These are phyloP conservation scores for Tylopilus orsonianus DNA, from an alignment of 1,284 basidiomycete genomes.

Conservation along the genomic window DNA sequence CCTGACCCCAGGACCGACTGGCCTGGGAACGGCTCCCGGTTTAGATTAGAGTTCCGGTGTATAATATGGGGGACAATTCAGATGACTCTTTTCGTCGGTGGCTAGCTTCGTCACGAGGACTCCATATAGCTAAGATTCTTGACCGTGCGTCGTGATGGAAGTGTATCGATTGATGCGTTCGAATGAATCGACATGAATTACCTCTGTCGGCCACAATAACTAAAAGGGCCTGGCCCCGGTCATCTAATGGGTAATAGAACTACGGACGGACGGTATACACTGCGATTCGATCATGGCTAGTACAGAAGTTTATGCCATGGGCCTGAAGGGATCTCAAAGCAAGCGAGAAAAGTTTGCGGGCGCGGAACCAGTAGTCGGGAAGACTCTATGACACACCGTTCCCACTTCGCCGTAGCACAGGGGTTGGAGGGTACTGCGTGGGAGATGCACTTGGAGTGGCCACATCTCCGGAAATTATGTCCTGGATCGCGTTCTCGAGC, in stretches of 20 bases:
- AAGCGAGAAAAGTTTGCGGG: slow-evolving; percentile 12
- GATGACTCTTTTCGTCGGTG: slow-evolving; percentile 12
- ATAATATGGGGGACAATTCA: too few species aligned
- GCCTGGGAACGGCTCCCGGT: slow-evolving; percentile 33
- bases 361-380: slow-evolving; percentile 12
- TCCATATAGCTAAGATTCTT: slow-evolving; percentile 8
- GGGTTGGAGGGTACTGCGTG: slow-evolving; percentile 35
- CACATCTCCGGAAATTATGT: slow-evolving; percentile 75
- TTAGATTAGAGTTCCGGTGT: slow-evolving; percentile 36
- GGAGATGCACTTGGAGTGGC: slow-evolving; percentile 47
- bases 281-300: slow-evolving; percentile 21
- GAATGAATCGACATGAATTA: slow-evolving; percentile 1
- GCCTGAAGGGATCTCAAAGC: slow-evolving; percentile 11
- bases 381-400: slow-evolving; percentile 32
- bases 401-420: slow-evolving; percentile 40
- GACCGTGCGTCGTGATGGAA: slow-evolving; percentile 13
- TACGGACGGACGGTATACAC: slow-evolving; percentile 15
- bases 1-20: slow-evolving; percentile 41
- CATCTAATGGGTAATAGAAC: slow-evolving; percentile 4
- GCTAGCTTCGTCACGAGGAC: slow-evolving; percentile 5
- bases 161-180: too few species aligned
- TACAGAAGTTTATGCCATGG: slow-evolving; percentile 14
- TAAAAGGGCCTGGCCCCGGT: neutral
- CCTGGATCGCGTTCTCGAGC: slow-evolving; percentile 77
- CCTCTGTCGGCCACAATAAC: neutral